These are phyloP conservation scores for Cicer bijugum DNA, from an alignment of 306 rosid genomes.

Conservation along the genomic window DNA sequence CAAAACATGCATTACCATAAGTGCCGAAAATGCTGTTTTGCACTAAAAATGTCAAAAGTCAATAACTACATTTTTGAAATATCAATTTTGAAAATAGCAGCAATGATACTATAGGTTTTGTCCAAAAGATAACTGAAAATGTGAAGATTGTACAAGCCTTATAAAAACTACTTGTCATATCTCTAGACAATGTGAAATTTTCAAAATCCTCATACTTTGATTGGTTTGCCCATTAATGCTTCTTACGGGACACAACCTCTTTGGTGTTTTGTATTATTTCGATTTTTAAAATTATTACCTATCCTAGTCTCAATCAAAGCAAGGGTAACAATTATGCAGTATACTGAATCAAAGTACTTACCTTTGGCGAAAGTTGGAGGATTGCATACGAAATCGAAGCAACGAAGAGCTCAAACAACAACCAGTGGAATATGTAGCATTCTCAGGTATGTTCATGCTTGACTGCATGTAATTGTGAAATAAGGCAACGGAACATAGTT, in stretches of 20 bases:
- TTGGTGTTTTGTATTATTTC: background rate
- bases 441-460: slow-evolving; percentile 44
- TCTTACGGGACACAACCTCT: background rate
- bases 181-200: no score
- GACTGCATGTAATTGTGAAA: slow-evolving; percentile 42
- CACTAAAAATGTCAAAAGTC: no score
- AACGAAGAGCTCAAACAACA: slow-evolving; percentile 55
- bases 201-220: background rate
- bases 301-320: background rate
- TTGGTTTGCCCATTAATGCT: background rate
- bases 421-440: slow-evolving; percentile 45
- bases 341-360: slow-evolving; percentile 33
- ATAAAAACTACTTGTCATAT: no score
- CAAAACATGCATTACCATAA: no score
- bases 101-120: no score
- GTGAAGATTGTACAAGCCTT: no score
- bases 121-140: no score
- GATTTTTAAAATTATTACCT: background rate
- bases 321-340: background rate
- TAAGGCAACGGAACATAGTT: background rate
- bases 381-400: slow-evolving; percentile 42
- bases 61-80: no score
- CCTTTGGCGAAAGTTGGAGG: slow-evolving; percentile 56
- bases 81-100: no score
- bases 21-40: no score